Base-by-base conservation (phyloP, 2,329 filamentous ascomycete genomes). In the Ceratocystis cubensis region DNA sequence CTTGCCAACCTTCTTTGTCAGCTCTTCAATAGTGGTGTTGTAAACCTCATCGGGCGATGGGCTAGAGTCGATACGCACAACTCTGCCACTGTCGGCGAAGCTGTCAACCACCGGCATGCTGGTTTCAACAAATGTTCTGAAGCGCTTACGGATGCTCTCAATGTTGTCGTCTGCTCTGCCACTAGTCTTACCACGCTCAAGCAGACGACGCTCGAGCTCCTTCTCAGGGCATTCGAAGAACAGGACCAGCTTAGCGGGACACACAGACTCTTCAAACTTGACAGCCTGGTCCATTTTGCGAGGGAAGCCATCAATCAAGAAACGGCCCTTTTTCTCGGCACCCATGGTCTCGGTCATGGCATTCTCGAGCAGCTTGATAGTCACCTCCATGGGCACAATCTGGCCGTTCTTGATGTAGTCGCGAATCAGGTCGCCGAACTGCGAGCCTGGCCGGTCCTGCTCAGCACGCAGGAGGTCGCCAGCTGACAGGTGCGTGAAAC, bases 331-430 rank as follows among this genome's bases (percentile, higher is more conserved):
- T 70, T 73, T 73, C 65, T 70, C 71, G 64, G 73, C 77, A 66
- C 80, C 73, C 64, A 96, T 84, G 13, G 83, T 81, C 7, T 82
- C 84, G 66, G 81, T 82, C 90, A 99, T 97, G 67, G 92, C 91
- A 76, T 96, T 96, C 78, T 96, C 92, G 56, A 99, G 83, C 45
- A 99, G 79, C 72, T 92, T 88, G 68, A 99, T 88, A 4, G 94
- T 99, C 63, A 97, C 91, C 76, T 97, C 93, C 90, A 96, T 96
- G n/a, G 94, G 94, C 70, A 99, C 94, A 76, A 99, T 99, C 72
- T 86, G 86, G 68, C 94, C 94, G 75, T 99, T 88, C 74, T 88
- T 89, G 81, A 99, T 99, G 79, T 94, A 92, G 71, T 88, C 83
- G 75, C 88, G 88, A 82, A 99, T 99, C 78, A 97, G 82, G 70